These are phyloP conservation scores for Cladosporium austrohemisphaericum DNA, from an alignment of 2,329 filamentous ascomycete genomes.

Conservation along the genomic window DNA sequence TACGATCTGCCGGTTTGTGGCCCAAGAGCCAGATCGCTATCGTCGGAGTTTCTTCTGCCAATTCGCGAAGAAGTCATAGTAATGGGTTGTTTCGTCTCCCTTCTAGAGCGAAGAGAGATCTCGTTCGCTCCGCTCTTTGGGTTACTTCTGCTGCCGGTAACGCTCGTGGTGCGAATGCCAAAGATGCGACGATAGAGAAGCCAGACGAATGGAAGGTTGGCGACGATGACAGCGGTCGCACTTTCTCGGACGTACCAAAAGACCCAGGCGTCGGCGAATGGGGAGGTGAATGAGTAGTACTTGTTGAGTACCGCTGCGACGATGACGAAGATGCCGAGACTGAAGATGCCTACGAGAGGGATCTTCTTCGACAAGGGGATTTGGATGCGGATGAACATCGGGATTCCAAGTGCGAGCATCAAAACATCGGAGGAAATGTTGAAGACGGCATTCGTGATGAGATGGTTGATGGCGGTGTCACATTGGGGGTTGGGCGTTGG, in stretches of 20 bases:
- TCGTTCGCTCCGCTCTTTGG: background rate
- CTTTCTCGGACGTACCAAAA: slow-evolving; percentile 60
- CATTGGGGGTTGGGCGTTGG: slow-evolving; percentile 39
- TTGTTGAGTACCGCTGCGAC: slow-evolving; percentile 59
- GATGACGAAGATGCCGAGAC: slow-evolving; percentile 55
- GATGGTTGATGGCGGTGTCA: slow-evolving; percentile 35
- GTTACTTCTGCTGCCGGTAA: slow-evolving; percentile 1
- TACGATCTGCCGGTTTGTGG: background rate
- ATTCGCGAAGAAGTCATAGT: background rate
- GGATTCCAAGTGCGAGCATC: slow-evolving; percentile 44
- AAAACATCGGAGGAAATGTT: slow-evolving; percentile 47
- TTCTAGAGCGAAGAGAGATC: slow-evolving; percentile 6
- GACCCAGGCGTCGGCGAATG: slow-evolving; percentile 54
- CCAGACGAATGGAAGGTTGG: slow-evolving; percentile 60
- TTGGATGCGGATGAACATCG: slow-evolving; percentile 43
- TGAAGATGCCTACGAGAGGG: slow-evolving; percentile 53
- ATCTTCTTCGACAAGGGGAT: slow-evolving; percentile 49
- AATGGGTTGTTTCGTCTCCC: background rate
- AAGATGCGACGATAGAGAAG: slow-evolving; percentile 47
- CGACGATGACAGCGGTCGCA: slow-evolving; percentile 57
- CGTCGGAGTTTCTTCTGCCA: background rate
- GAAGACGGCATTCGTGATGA: slow-evolving; percentile 37
- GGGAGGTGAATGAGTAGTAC: slow-evolving; percentile 58
- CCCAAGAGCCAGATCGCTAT: slow-evolving; percentile 2
- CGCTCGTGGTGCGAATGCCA: slow-evolving; percentile 8